phyloP scores from a whole-genome alignment of 306 rosid genomes.

The Acmispon strigosus region DNA sequence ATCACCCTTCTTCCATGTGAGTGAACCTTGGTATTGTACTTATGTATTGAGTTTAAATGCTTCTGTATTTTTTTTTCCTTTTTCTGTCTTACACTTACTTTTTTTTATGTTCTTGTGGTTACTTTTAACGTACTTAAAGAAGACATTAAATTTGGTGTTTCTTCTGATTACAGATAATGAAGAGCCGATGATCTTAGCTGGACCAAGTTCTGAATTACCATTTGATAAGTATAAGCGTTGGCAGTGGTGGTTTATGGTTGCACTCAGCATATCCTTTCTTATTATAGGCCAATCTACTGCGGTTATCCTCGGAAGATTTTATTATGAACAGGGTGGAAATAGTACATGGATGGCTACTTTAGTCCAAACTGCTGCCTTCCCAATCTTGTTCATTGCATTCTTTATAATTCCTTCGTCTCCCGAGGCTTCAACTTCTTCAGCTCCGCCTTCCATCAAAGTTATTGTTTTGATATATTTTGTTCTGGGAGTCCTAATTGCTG shows the following conservation, averaged over 20 bases:
- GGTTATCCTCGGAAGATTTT: slow-evolving; percentile 81
- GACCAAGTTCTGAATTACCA: slow-evolving; percentile 21
- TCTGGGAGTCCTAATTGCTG: slow-evolving; percentile 63
- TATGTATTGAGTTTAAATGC: background rate
- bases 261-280: slow-evolving; percentile 52
- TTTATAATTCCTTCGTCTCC: slow-evolving; percentile 35
- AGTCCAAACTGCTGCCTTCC: slow-evolving; percentile 86
- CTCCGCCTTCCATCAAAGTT: slow-evolving; percentile 30
- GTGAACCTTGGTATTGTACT: background rate
- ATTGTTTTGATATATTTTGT: slow-evolving; percentile 41
- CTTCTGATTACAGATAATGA: slow-evolving; percentile 42
- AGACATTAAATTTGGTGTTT: background rate
- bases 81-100: background rate
- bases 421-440: slow-evolving; percentile 31
- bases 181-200: slow-evolving; percentile 38
- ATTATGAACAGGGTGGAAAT: slow-evolving; percentile 81
- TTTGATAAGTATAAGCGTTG: slow-evolving; percentile 47
- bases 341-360: slow-evolving; percentile 94
- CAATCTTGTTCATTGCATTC: slow-evolving; percentile 56
- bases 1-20: background rate
- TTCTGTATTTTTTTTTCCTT: background rate
- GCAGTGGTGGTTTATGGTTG: slow-evolving; percentile 90
- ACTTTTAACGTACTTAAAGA: background rate
- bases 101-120: background rate
- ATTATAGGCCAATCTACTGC: slow-evolving; percentile 77